Conservation (phyloP, 805 yeast species). For the Tetrapisispora iriomotensis region DNA sequence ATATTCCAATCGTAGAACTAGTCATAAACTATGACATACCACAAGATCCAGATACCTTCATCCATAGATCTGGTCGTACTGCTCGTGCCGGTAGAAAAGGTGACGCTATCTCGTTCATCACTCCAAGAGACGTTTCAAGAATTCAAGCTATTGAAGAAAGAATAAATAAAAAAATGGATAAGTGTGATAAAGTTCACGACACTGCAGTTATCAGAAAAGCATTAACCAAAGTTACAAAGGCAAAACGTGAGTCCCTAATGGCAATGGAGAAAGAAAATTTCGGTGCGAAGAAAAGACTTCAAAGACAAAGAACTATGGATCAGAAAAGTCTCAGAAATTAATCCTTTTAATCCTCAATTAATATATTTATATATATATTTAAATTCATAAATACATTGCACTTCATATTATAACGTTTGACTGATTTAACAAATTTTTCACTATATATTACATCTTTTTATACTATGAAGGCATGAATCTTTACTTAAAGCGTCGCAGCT, state of each 20-base stretch:
- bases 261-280: slow-evolving; percentile 89
- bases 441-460: background rate
- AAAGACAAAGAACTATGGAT: slow-evolving; percentile 32
- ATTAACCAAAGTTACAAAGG: slow-evolving; percentile 59
- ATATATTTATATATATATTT: background rate
- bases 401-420: no score
- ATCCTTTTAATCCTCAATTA: background rate
- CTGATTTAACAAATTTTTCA: background rate
- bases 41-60: slow-evolving; percentile 91
- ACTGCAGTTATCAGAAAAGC: slow-evolving; percentile 66
- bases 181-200: slow-evolving; percentile 62
- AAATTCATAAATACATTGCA: background rate
- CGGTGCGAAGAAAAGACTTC: slow-evolving; percentile 58
- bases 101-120: slow-evolving; percentile 68
- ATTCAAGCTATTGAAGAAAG: slow-evolving; percentile 81
- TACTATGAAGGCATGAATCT: background rate
- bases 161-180: slow-evolving; percentile 69
- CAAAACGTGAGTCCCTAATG: slow-evolving; percentile 83
- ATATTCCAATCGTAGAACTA: slow-evolving; percentile 84
- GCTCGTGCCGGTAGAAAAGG: slow-evolving; percentile 96
- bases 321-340: slow-evolving; percentile 11
- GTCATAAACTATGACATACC: slow-evolving; percentile 91
- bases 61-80: slow-evolving; percentile 96
- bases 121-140: slow-evolving; percentile 77
- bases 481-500: background rate